Evolutionary conservation across 176 grass and related monocot genomes (phyloP), one percentile per base, ranked within the genome.

Genomic region (Zoysia pacifica): DNA sequence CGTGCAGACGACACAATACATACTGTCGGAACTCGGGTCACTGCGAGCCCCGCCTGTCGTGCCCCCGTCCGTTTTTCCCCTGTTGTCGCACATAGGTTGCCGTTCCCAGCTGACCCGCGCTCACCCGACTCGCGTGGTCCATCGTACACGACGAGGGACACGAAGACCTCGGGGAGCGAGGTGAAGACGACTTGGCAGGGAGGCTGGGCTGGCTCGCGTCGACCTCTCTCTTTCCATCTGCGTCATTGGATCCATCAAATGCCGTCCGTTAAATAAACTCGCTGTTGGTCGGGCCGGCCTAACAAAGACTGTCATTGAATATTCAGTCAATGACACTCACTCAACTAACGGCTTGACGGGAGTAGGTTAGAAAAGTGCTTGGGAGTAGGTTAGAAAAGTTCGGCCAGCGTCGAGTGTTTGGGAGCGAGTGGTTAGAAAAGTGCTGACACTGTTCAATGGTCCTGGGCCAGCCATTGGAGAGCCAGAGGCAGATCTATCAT

Each of bases 111-210:
- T 54, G 52, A 55, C 9, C 48, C 5, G 50, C 53, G 15, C 14
- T 14, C 14, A 16, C 16, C 53, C 14, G 53, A 55, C 53, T 55
- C 53, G 53, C 50, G 53, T 18, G 53, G 53, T 55, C 53, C 53
- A 55, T 55, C 52, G 15, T 55, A 4, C 53, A 55, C 3, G 53
- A 5, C 53, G 53, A 55, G n/a, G 5, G 44, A 9, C 9, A 50
- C 2, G 50, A 60, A 16, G 69, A 73, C 69, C 49, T 79, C 12
- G 69, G 69, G 76, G 58, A 41, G 50, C 46, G 69, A 48, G 76
- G 69, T 18, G 83, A 86, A 56, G 77, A 55, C 51, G 62, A 86
- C 77, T 43, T 69, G n/a, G 70, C 77, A 67, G 5, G 49, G 35
- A 86, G 15, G 42, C 54, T 19, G 16, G 14, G 62, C 45, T 41